Conservation (phyloP, 192 early-diverging fungal genomes). For the Coemansia javaensis region DNA sequence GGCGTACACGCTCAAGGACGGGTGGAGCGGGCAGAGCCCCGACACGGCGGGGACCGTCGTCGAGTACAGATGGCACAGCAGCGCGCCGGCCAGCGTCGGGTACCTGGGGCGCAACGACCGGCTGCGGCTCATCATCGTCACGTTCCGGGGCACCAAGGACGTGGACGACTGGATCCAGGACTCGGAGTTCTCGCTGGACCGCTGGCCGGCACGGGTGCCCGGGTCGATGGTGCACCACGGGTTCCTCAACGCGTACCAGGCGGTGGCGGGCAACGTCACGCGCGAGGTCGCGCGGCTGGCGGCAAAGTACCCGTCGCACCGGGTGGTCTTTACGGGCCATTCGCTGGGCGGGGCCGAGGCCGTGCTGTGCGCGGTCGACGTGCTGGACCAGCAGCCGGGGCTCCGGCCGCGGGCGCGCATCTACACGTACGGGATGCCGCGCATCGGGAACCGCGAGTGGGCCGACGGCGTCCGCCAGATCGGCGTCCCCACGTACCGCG, state of each 20-base stretch:
- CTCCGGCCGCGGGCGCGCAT: conserved; percentile 28
- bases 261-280: conserved; percentile 25
- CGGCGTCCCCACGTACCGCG: conserved; percentile 26
- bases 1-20: conserved; percentile 16
- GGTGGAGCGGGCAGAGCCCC: conserved; percentile 17
- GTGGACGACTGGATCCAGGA: conserved; percentile 41
- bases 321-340: conserved; percentile 48
- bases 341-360: conserved; percentile 50
- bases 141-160: conserved; percentile 36
- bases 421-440: conserved; percentile 50
- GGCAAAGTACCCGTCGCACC: conserved; percentile 21
- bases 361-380: conserved; percentile 37
- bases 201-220: conserved; percentile 39
- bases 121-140: conserved; percentile 25
- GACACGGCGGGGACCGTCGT: conserved; percentile 25
- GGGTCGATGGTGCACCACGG: conserved; percentile 50
- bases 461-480: conserved; percentile 21
- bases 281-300: conserved; percentile 8
- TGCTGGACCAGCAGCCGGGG: conserved; percentile 13
- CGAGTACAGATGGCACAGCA: conserved; percentile 43
- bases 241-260: conserved; percentile 38
- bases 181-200: conserved; percentile 39
- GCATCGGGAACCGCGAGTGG: conserved; percentile 41
- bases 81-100: conserved; percentile 29
- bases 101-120: conserved; percentile 33